Evolutionary conservation across 2,329 filamentous ascomycete genomes (phyloP).

Genomic region (Periconia sp.): DNA sequence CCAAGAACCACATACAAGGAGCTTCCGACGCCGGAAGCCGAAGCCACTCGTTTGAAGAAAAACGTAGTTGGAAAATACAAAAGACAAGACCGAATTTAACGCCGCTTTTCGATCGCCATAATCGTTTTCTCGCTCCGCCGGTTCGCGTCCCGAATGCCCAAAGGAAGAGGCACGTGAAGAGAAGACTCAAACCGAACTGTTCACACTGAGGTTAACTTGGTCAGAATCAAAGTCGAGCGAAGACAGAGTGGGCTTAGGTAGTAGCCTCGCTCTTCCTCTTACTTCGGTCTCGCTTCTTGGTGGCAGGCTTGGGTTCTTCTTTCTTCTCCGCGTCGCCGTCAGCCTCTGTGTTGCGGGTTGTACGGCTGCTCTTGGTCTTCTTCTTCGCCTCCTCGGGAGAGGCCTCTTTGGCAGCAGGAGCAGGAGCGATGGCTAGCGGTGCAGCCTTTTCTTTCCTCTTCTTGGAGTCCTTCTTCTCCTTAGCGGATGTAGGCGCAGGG

Average conservation of each 20-base stretch:
- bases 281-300: slow-evolving; percentile 39
- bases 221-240: background rate
- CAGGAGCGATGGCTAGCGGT: slow-evolving; percentile 33
- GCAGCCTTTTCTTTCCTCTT: slow-evolving; percentile 40
- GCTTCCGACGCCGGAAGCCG: too few relatives aligned
- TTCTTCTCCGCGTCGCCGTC: slow-evolving; percentile 27
- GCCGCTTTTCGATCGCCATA: slow-evolving; percentile 1
- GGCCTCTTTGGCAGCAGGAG: slow-evolving; percentile 28
- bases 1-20: too few relatives aligned
- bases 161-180: slow-evolving; percentile 5
- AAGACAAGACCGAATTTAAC: too few relatives aligned
- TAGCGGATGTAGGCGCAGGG: slow-evolving; percentile 21
- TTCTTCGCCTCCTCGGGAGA: slow-evolving; percentile 43
- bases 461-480: slow-evolving; percentile 44
- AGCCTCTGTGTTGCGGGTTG: slow-evolving; percentile 39
- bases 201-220: slow-evolving; percentile 6
- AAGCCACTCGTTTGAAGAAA: too few relatives aligned
- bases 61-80: too few relatives aligned
- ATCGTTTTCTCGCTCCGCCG: slow-evolving; percentile 1
- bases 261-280: slow-evolving; percentile 44
- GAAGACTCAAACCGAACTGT: slow-evolving; percentile 6
- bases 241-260: slow-evolving; percentile 17
- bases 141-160: slow-evolving; percentile 8
- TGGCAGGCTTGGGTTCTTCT: slow-evolving; percentile 28
- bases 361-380: slow-evolving; percentile 42